Percentiles rank a stretch among this genome's conserved stretches.
Evolutionary conservation across 2,329 filamentous ascomycete genomes (phyloP).

Genomic region (Phialophora macrospora): DNA sequence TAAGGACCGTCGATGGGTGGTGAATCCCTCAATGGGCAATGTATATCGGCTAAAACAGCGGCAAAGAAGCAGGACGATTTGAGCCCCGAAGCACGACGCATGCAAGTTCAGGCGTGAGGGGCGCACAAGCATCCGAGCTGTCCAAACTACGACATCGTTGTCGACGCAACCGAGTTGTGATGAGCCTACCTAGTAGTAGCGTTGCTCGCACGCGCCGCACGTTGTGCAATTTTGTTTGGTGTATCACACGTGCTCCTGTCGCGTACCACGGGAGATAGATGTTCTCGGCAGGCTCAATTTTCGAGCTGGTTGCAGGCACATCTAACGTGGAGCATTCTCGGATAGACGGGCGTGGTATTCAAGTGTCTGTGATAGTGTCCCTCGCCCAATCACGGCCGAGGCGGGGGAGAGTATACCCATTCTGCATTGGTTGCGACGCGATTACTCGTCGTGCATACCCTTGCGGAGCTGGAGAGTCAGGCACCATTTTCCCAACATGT

Average conservation of each 20-base stretch:
- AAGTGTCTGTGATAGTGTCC: background rate
- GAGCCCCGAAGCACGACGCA: background rate
- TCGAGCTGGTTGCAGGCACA: background rate
- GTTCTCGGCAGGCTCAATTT: background rate
- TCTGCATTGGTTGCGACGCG: background rate
- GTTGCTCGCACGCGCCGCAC: background rate
- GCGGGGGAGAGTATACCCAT: slow-evolving; percentile 6
- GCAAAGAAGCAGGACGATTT: background rate
- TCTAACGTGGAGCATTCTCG: background rate
- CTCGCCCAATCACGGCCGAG: background rate
- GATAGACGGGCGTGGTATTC: background rate
- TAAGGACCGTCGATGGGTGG: background rate
- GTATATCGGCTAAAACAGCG: background rate
- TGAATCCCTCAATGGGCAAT: background rate
- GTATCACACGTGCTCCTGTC: background rate
- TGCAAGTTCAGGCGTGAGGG: background rate
- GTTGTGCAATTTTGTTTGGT: background rate
- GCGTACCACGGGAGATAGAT: background rate
- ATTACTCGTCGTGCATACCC: slow-evolving; percentile 1
- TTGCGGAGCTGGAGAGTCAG: background rate
- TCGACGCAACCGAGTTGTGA: no score
- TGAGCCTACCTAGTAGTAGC: no score
- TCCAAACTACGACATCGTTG: no score
- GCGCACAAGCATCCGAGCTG: background rate
- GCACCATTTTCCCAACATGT: slow-evolving; percentile 8